phyloP scores from a whole-genome alignment of 2,329 filamentous ascomycete species.

The Alternaria novae-zelandiae region DNA sequence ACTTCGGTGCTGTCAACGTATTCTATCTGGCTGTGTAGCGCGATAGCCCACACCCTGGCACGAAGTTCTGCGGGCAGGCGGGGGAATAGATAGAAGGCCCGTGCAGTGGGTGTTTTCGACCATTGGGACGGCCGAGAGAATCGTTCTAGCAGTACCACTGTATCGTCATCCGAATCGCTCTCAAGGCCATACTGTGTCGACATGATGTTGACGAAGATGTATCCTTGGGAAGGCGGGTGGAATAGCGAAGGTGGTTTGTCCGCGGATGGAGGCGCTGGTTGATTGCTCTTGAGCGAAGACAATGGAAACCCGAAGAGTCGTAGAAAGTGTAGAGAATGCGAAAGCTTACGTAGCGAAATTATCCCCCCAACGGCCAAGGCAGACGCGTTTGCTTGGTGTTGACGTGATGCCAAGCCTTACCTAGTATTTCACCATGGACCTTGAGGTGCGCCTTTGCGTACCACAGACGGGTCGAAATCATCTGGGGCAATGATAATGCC shows the following conservation, averaged over 20 bases:
- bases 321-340: too few species aligned
- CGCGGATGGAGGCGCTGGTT: neutral
- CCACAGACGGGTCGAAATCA: too few species aligned
- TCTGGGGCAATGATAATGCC: too few species aligned
- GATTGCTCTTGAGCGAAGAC: rapidly evolving
- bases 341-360: too few species aligned
- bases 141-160: neutral
- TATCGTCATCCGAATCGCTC: neutral
- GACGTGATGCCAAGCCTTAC: too few species aligned
- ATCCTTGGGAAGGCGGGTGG: neutral
- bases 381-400: too few species aligned
- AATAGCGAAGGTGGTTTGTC: too few species aligned
- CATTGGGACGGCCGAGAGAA: neutral
- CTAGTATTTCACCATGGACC: too few species aligned
- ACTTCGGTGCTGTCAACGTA: too few species aligned
- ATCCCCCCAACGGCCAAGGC: too few species aligned
- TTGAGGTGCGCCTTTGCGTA: too few species aligned
- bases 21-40: neutral
- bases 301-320: neutral
- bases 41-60: neutral
- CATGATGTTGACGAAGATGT: neutral
- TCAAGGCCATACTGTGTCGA: rapidly evolving
- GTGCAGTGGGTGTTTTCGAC: neutral
- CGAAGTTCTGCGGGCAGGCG: neutral
- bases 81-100: neutral